Conservation (phyloP, 495 filamentous ascomycete genomes). For the Penicillium riverlandense region DNA sequence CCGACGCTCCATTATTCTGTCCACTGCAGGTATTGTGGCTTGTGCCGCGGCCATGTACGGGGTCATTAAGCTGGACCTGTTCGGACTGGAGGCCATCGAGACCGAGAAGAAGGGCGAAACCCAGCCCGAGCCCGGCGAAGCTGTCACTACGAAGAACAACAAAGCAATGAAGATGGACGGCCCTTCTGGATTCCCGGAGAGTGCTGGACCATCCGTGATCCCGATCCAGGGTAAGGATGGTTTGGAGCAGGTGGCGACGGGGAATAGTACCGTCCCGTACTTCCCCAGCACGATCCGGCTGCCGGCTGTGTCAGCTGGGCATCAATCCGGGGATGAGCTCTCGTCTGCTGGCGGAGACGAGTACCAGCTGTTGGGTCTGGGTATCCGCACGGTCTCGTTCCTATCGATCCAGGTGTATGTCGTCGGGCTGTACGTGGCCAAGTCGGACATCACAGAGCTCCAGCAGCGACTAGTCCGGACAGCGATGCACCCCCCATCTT, state of each 20-base stretch:
- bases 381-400: conserved; percentile 83
- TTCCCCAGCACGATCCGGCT: conserved; percentile 72
- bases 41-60: conserved; percentile 33
- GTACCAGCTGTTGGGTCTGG: conserved; percentile 82
- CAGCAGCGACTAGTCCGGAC: conserved; percentile 48
- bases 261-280: conserved; percentile 73
- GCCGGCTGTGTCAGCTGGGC: conserved; percentile 31
- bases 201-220: conserved; percentile 29
- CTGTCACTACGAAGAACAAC: conserved; percentile 1
- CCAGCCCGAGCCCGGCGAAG: conserved; percentile 1
- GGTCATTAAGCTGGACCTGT: conserved; percentile 31
- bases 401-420: conserved; percentile 91
- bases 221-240: conserved; percentile 46
- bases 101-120: conserved; percentile 3
- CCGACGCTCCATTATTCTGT: conserved; percentile 27
- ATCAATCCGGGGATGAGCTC: conserved; percentile 35
- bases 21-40: conserved; percentile 26
- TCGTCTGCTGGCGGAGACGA: conserved; percentile 42
- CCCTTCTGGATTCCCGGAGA: conserved; percentile 27
- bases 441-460: conserved; percentile 57
- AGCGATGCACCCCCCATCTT: conserved; percentile 29
- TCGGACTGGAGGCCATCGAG: conserved; percentile 22
- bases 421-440: conserved; percentile 83
- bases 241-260: conserved; percentile 64
- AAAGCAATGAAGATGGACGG: conserved; percentile 32